Percentiles rank a stretch among this genome's conserved stretches.
These are phyloP conservation scores for Calonectria pteridis DNA, from an alignment of 2,329 filamentous ascomycete genomes.

Conservation along the genomic window DNA sequence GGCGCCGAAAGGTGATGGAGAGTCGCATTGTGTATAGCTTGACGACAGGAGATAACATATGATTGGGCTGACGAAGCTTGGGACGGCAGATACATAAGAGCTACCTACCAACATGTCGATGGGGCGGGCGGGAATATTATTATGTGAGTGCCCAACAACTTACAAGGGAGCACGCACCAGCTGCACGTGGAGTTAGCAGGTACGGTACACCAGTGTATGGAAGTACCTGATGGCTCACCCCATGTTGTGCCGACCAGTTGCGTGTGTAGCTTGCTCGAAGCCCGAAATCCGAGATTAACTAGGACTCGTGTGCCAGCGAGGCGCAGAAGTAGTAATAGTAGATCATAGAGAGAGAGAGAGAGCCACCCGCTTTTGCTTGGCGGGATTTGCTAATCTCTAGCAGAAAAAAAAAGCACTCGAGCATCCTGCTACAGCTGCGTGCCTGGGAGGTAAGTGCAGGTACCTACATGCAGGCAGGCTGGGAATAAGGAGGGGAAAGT, in stretches of 20 bases:
- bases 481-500: slow-evolving; percentile 9
- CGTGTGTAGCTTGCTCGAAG: neutral
- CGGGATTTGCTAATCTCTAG: neutral
- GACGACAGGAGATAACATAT: neutral
- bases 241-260: neutral
- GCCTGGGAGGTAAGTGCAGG: neutral
- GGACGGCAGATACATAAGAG: neutral
- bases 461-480: neutral
- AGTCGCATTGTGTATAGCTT: slow-evolving; percentile 1
- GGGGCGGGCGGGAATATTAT: slow-evolving; percentile 6
- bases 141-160: slow-evolving; percentile 12
- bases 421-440: neutral
- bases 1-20: neutral
- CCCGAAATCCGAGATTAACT: neutral
- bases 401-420: neutral
- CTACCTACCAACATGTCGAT: neutral
- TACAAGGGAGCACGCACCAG: slow-evolving; percentile 2
- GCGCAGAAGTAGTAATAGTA: neutral
- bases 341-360: neutral
- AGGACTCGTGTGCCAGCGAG: neutral
- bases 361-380: neutral
- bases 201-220: neutral
- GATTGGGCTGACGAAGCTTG: neutral
- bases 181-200: slow-evolving; percentile 5
- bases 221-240: neutral